Percentiles rank a stretch among this genome's conserved stretches.
Evolutionary conservation across 2,329 filamentous ascomycete species (phyloP).

Genomic region (Trichoderma koningiopsis): DNA sequence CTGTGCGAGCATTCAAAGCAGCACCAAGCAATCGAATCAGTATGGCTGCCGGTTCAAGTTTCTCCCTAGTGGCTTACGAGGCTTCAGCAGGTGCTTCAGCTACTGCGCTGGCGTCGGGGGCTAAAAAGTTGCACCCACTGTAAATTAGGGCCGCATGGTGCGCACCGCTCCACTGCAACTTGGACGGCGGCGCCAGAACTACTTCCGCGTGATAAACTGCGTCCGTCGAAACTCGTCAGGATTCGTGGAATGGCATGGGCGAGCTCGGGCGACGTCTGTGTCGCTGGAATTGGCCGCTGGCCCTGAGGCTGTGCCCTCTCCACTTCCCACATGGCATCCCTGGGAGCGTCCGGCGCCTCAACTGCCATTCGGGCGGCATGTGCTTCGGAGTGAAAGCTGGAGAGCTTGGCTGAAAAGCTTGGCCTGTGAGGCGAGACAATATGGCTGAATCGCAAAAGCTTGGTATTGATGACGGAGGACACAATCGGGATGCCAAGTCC

Average conservation of each 20-base stretch:
- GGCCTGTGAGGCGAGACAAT: constrained; percentile 3
- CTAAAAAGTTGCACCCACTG: constrained; percentile 2
- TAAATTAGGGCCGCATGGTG: constrained; percentile 9
- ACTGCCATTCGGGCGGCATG: constrained; percentile 14
- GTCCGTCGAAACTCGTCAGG: not conserved
- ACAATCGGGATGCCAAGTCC: not conserved
- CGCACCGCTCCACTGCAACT: not conserved
- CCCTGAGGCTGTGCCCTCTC: not conserved
- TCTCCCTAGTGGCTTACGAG: not conserved
- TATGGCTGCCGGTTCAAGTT: not conserved
- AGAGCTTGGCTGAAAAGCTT: constrained; percentile 10
- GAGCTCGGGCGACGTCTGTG: not conserved
- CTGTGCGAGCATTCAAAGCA: not conserved
- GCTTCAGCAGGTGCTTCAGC: not conserved
- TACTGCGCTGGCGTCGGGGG: constrained; percentile 13
- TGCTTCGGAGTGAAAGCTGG: not conserved
- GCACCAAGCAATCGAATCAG: not conserved
- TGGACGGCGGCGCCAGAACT: constrained; percentile 18
- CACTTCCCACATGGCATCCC: constrained; percentile 24
- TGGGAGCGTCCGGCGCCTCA: constrained; percentile 6
- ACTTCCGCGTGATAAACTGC: constrained; percentile 11
- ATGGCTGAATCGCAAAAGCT: not conserved
- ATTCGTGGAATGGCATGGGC: not conserved
- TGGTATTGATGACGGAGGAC: not conserved
- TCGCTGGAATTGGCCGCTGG: not conserved